phyloP scores from a whole-genome alignment of 768 basidiomycete species.

The Naganishia randhawae region DNA sequence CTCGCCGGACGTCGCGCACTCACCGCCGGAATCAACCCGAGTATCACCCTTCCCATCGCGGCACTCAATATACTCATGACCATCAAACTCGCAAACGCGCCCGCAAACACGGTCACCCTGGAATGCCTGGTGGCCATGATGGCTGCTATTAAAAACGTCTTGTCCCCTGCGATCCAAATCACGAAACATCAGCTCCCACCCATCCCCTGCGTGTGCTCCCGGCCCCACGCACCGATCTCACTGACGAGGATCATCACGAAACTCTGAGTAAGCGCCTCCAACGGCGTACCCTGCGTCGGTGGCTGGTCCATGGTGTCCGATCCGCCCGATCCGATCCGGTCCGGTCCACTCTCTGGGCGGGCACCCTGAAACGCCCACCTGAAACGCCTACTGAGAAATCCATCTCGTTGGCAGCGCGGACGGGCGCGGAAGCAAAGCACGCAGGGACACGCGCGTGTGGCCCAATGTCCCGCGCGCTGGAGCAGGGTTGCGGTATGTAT shows the following conservation, averaged over 20 bases:
- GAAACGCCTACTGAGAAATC: no score
- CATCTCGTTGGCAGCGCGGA: no score
- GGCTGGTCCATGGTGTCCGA: neutral
- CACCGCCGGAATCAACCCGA: conserved; percentile 69
- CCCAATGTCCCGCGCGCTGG: no score
- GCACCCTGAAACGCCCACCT: no score
- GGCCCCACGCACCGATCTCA: conserved; percentile 36
- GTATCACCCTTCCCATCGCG: conserved; percentile 84
- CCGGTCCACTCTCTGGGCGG: neutral
- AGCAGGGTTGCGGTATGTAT: no score
- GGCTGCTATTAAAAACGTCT: conserved; percentile 81
- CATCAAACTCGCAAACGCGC: conserved; percentile 79
- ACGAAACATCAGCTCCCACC: neutral
- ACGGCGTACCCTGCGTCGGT: conserved; percentile 21
- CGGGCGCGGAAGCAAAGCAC: no score
- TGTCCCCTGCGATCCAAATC: conserved; percentile 68
- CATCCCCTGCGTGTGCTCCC: neutral
- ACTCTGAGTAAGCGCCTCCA: conserved; percentile 64
- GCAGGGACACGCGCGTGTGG: no score
- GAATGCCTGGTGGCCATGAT: conserved; percentile 80
- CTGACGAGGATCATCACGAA: conserved; percentile 81
- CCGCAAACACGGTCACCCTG: conserved; percentile 74
- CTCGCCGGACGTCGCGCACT: conserved; percentile 14
- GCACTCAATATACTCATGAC: conserved; percentile 93
- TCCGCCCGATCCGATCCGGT: neutral